A percentile compares a stretch with the other conserved stretches of the same genome.
These are phyloP conservation scores for Epichloe amarillans DNA, from an alignment of 2,329 filamentous ascomycete genomes.

Conservation along the genomic window DNA sequence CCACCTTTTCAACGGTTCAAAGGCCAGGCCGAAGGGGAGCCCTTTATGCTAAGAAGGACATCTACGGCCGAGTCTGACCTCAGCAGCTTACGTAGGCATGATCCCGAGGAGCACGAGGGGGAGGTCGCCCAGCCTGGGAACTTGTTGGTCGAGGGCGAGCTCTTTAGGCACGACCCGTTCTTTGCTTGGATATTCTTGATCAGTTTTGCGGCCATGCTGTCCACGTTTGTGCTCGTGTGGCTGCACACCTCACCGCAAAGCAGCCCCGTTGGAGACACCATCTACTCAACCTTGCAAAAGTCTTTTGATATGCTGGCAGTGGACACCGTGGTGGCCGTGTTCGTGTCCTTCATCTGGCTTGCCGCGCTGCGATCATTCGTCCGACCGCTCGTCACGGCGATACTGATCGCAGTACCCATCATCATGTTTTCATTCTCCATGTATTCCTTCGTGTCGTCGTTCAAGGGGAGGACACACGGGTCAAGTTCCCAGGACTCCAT, in stretches of 20 bases:
- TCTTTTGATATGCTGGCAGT: conserved; percentile 83
- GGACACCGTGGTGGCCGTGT: conserved; percentile 79
- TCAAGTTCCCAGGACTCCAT: conserved; percentile 68
- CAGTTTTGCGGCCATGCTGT: conserved; percentile 67
- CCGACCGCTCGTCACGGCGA: conserved; percentile 64
- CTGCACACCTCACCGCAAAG: conserved; percentile 69
- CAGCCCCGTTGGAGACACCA: conserved; percentile 73
- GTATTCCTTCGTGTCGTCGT: conserved; percentile 84
- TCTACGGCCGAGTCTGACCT: conserved; percentile 35
- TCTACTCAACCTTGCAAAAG: conserved; percentile 76
- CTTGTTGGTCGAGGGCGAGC: conserved; percentile 47
- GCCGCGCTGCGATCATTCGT: conserved; percentile 80
- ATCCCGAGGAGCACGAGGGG: conserved; percentile 22
- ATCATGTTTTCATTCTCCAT: conserved; percentile 81
- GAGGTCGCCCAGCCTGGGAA: conserved; percentile 27
- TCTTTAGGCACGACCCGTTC: conserved; percentile 76
- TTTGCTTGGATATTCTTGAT: conserved; percentile 88
- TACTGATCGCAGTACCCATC: conserved; percentile 72
- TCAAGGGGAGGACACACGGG: conserved; percentile 60
- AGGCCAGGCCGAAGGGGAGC: conserved; percentile 23
- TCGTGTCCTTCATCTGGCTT: conserved; percentile 84
- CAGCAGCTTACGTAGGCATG: conserved; percentile 24
- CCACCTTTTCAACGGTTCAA: conserved; percentile 51
- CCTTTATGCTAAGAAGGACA: conserved; percentile 28
- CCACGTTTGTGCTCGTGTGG: conserved; percentile 80